A percentile compares a stretch with the other conserved stretches of the same genome.
phyloP scores from a whole-genome alignment of 2,329 filamentous ascomycete species.

The Fusarium sp. region DNA sequence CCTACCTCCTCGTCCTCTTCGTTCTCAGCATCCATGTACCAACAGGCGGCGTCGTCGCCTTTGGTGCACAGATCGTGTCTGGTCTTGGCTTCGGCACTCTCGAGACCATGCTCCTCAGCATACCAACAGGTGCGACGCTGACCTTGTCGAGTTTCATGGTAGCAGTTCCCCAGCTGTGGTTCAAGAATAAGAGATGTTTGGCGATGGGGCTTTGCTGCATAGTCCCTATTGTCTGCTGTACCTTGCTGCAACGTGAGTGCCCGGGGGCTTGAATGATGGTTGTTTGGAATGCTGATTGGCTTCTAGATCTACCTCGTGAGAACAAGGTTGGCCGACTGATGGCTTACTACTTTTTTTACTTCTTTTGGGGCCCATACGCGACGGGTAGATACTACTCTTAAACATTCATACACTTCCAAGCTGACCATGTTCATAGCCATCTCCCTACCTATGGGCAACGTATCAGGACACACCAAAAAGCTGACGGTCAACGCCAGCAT shows the following conservation, averaged over 20 bases:
- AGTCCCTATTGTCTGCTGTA: conserved; percentile 13
- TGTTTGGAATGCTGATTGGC: not conserved
- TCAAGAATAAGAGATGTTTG: conserved; percentile 20
- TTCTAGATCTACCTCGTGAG: conserved; percentile 44
- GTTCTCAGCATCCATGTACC: conserved; percentile 42
- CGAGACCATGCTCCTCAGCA: conserved; percentile 18
- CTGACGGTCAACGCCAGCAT: conserved; percentile 56
- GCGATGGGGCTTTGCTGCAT: conserved; percentile 17
- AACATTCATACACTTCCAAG: not conserved
- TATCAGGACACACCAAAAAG: conserved; percentile 38
- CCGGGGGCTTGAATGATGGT: not conserved
- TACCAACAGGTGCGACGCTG: conserved; percentile 8
- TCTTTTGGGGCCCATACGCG: conserved; percentile 44
- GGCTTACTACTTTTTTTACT: conserved; percentile 20
- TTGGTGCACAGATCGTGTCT: conserved; percentile 51
- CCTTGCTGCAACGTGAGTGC: not conserved
- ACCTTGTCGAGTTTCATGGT: conserved; percentile 1
- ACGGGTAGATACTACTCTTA: conserved; percentile 14
- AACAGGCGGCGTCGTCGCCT: conserved; percentile 47
- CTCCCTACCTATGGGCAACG: conserved; percentile 39
- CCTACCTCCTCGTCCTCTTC: conserved; percentile 45
- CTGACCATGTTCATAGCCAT: conserved; percentile 4
- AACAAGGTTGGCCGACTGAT: conserved; percentile 51
- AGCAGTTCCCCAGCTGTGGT: conserved; percentile 16
- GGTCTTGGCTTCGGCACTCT: conserved; percentile 27